Evolutionary conservation across 2,329 filamentous ascomycete species (phyloP), one percentile per base, ranked within the genome.

Genomic region (Neofusicoccum kwambonambiense): DNA sequence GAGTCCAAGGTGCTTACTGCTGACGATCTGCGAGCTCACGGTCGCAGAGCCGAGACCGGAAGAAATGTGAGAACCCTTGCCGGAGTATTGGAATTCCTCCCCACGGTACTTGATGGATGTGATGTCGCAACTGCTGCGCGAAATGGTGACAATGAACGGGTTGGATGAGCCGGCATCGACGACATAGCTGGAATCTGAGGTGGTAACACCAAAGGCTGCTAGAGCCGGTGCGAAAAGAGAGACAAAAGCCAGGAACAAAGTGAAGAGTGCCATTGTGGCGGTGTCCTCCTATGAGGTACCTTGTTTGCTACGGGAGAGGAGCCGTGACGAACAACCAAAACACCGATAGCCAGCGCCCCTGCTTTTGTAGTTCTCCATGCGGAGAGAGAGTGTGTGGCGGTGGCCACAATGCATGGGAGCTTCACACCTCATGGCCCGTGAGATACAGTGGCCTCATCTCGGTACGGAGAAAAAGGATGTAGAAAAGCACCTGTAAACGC

Each of bases 51-150:
- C 86, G 1, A 88, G 79, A 11, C 86, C 86, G n/a, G 85, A 87
- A 34, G 79, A 78, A 65, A 89, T 84, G 64, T 88, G 86, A 19
- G 83, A 84, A 22, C 79, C 80, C 56, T 80, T 81, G 57, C 75
- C 74, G 5, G 75, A 67, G 69, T 86, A 84, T 73, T 89, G 87
- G 9, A 87, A 80, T 72, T 90, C 85, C 50, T 81, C 80, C 64
- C 85, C 84, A 31, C 84, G 83, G 71, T 82, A 89, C 64, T 82
- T 82, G 73, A 90, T 85, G 0, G 86, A 89, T 15, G 82, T 88
- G 72, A 90, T 86, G 69, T 89, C 87, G 68, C 87, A 89, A 71
- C 78, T 88, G 15, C 77, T 79, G 56, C 81, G 66, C 22, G 73
- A 71, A 17, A 78, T 72, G 13, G 73, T 75, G 19, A 77, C 71